These are phyloP conservation scores for Penstemon barbatus DNA, from an alignment of 257 asterid genomes.

Conservation along the genomic window DNA sequence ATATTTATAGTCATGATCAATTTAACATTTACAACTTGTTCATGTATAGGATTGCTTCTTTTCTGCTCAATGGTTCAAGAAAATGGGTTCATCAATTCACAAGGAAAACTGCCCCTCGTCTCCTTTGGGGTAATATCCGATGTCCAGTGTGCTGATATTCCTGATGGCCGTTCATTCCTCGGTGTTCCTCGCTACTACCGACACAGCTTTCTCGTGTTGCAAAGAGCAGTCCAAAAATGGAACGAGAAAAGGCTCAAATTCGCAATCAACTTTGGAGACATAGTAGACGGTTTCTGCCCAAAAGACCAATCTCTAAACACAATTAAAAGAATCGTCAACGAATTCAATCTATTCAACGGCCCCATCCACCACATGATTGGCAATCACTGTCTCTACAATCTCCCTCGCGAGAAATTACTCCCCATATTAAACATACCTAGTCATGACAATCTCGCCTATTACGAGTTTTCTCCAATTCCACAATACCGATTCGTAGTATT, in stretches of 20 bases:
- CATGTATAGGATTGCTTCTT: conserved; percentile 20
- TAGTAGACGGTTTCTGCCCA: conserved; percentile 86
- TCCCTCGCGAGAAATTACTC: conserved; percentile 78
- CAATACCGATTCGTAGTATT: conserved; percentile 77
- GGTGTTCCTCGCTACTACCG: conserved; percentile 96
- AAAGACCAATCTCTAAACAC: conserved; percentile 66
- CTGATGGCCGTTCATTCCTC: conserved; percentile 82
- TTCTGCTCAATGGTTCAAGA: conserved; percentile 55
- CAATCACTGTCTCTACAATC: conserved; percentile 94
- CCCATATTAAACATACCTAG: conserved; percentile 64
- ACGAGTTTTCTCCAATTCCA: conserved; percentile 80
- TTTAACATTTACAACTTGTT: neutral
- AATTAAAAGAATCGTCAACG: conserved; percentile 46
- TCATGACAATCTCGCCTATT: conserved; percentile 54
- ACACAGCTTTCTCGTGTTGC: conserved; percentile 72
- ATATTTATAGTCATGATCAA: no score
- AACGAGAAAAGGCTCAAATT: conserved; percentile 50
- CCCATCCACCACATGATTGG: conserved; percentile 93
- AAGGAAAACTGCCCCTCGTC: conserved; percentile 62
- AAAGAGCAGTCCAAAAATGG: conserved; percentile 73
- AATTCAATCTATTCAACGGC: conserved; percentile 54
- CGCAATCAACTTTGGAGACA: conserved; percentile 81
- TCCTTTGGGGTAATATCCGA: conserved; percentile 96
- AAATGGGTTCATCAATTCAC: conserved; percentile 42
- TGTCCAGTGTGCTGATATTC: conserved; percentile 94